Evolutionary conservation across 1,284 basidiomycete genomes (phyloP).

Genomic region (Moesziomyces sp.): DNA sequence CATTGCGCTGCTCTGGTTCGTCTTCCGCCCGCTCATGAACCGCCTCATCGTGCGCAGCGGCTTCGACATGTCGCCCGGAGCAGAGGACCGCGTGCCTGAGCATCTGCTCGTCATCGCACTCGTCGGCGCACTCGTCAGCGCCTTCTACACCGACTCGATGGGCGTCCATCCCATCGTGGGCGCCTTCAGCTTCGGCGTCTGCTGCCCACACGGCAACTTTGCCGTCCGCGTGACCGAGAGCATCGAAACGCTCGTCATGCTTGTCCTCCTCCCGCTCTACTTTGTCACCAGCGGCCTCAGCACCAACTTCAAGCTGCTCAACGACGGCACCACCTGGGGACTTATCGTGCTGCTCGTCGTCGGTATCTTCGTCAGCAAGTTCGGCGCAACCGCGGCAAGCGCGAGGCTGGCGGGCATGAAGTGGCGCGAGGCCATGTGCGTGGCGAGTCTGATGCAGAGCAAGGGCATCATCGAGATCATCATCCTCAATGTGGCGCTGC

Average conservation of each 20-base stretch:
- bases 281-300: slow-evolving; percentile 50
- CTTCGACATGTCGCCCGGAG: slow-evolving; percentile 39
- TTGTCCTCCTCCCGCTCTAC: slow-evolving; percentile 49
- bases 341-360: slow-evolving; percentile 48
- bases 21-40: slow-evolving; percentile 42
- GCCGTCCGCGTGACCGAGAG: slow-evolving; percentile 52
- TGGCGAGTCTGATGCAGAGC: slow-evolving; percentile 50
- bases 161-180: slow-evolving; percentile 56
- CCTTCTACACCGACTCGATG: slow-evolving; percentile 47
- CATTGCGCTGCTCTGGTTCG: slow-evolving; percentile 44
- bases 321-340: slow-evolving; percentile 46
- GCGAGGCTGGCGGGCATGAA: slow-evolving; percentile 41
- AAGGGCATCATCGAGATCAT: slow-evolving; percentile 58
- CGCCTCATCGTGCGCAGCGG: slow-evolving; percentile 34
- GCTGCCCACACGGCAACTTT: slow-evolving; percentile 48
- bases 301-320: slow-evolving; percentile 50
- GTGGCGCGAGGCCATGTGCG: slow-evolving; percentile 49
- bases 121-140: slow-evolving; percentile 45
- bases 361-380: slow-evolving; percentile 54
- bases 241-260: slow-evolving; percentile 48
- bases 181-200: slow-evolving; percentile 49
- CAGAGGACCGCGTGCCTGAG: slow-evolving; percentile 40
- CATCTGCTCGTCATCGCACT: slow-evolving; percentile 39
- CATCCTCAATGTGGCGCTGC: slow-evolving; percentile 48
- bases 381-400: slow-evolving; percentile 36